Percentiles rank a stretch among this genome's conserved stretches.
Conservation (phyloP, 2,329 filamentous ascomycete species). For the Exophiala oligosperma region DNA sequence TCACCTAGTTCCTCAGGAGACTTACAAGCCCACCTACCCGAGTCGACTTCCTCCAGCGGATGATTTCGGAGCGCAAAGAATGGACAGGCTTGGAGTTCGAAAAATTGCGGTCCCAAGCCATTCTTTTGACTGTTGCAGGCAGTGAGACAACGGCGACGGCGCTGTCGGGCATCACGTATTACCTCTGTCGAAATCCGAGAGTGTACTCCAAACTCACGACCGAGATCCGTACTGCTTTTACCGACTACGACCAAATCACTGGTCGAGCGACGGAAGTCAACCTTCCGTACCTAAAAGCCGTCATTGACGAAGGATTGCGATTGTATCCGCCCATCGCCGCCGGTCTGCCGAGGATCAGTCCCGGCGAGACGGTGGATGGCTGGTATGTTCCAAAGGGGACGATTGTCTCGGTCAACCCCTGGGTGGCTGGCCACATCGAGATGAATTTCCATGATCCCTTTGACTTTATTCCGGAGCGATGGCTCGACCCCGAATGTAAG, state of each 20-base stretch:
- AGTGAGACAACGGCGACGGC: constrained; percentile 54
- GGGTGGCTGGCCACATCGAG: constrained; percentile 49
- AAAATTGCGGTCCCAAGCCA: not conserved
- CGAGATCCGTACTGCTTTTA: constrained; percentile 33
- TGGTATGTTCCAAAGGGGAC: constrained; percentile 33
- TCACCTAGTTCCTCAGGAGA: too few species aligned
- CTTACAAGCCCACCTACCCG: not conserved
- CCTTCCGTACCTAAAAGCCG: constrained; percentile 21
- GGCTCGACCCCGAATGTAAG: constrained; percentile 14
- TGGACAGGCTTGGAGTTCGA: not conserved
- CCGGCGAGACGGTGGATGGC: constrained; percentile 23
- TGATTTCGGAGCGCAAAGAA: not conserved
- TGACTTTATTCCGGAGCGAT: constrained; percentile 27
- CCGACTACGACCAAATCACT: constrained; percentile 32
- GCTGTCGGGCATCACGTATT: constrained; percentile 41
- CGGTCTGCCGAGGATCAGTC: constrained; percentile 16
- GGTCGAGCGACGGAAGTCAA: not conserved
- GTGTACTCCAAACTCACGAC: constrained; percentile 39
- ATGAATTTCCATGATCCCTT: constrained; percentile 23
- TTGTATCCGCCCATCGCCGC: constrained; percentile 26
- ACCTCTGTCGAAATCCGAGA: constrained; percentile 42
- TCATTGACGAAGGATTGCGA: constrained; percentile 24
- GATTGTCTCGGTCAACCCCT: constrained; percentile 67
- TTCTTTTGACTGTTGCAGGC: constrained; percentile 40
- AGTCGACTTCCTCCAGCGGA: not conserved